Evolutionary conservation across 83 land plant species (phyloP).

Genomic region (Picea abies): DNA sequence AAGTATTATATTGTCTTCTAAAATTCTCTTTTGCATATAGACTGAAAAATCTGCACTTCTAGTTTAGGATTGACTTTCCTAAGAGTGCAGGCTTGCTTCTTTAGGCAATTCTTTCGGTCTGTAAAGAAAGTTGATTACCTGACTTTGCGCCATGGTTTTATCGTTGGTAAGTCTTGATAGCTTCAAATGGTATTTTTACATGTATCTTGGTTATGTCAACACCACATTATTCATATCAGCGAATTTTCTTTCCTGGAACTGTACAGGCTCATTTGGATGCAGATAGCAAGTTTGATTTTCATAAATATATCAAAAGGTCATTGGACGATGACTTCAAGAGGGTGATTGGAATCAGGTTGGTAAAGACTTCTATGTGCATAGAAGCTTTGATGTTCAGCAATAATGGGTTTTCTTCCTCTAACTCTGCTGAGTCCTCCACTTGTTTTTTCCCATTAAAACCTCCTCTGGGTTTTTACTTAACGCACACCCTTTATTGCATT

Average conservation of each 20-base stretch:
- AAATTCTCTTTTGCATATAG: background rate
- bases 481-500: background rate
- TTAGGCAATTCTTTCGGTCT: slow-evolving; percentile 13
- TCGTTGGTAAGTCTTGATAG: slow-evolving; percentile 26
- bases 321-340: slow-evolving; percentile 50
- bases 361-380: slow-evolving; percentile 2
- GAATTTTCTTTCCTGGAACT: background rate
- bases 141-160: slow-evolving; percentile 51
- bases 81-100: slow-evolving; percentile 31
- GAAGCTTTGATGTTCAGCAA: background rate
- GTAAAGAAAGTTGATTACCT: slow-evolving; percentile 38
- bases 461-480: background rate
- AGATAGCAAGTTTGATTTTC: slow-evolving; percentile 43
- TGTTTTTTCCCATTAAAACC: background rate
- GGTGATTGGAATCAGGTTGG: slow-evolving; percentile 55
- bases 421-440: background rate
- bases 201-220: background rate
- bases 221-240: background rate
- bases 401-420: background rate
- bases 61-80: slow-evolving; percentile 13
- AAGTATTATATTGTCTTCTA: background rate
- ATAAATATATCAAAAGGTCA: slow-evolving; percentile 41
- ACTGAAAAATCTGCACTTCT: slow-evolving; percentile 25
- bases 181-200: background rate
- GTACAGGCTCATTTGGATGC: slow-evolving; percentile 61